phyloP scores from a whole-genome alignment of 179 eudicot genomes.

The Gypsophila paniculata region DNA sequence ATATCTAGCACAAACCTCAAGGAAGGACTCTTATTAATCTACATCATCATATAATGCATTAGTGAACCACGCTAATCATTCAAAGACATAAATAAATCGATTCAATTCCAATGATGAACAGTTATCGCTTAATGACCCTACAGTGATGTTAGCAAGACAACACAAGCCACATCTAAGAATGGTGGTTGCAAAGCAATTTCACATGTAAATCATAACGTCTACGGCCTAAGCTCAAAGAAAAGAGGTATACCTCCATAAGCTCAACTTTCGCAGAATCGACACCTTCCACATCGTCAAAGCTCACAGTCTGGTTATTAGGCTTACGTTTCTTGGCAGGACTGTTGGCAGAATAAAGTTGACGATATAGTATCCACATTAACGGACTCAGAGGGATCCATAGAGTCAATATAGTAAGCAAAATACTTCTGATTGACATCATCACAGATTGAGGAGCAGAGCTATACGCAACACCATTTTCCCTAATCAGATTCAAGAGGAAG shows the following conservation, averaged over 20 bases:
- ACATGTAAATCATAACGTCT: background rate
- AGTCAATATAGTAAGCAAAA: constrained; percentile 65
- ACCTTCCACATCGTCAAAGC: constrained; percentile 96
- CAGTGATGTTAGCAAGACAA: constrained; percentile 4
- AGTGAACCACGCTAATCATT: background rate
- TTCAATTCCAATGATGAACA: background rate
- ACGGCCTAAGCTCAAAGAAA: background rate
- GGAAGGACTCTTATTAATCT: too few relatives aligned
- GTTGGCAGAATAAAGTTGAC: constrained; percentile 77
- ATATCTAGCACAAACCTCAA: too few relatives aligned
- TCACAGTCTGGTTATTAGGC: constrained; percentile 59
- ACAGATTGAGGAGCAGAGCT: constrained; percentile 85
- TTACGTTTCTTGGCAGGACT: constrained; percentile 70
- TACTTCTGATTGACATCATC: constrained; percentile 57
- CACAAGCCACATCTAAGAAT: background rate
- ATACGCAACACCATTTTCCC: constrained; percentile 70
- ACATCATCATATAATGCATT: background rate
- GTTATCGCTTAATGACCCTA: background rate
- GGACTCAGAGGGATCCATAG: constrained; percentile 90
- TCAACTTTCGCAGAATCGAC: constrained; percentile 94
- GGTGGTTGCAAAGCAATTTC: background rate
- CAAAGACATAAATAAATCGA: background rate
- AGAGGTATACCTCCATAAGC: constrained; percentile 84
- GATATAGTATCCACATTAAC: constrained; percentile 88
- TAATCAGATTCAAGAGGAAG: constrained; percentile 79